These are phyloP conservation scores for Rubus parviflorus DNA, from an alignment of 306 rosid genomes.

Conservation along the genomic window DNA sequence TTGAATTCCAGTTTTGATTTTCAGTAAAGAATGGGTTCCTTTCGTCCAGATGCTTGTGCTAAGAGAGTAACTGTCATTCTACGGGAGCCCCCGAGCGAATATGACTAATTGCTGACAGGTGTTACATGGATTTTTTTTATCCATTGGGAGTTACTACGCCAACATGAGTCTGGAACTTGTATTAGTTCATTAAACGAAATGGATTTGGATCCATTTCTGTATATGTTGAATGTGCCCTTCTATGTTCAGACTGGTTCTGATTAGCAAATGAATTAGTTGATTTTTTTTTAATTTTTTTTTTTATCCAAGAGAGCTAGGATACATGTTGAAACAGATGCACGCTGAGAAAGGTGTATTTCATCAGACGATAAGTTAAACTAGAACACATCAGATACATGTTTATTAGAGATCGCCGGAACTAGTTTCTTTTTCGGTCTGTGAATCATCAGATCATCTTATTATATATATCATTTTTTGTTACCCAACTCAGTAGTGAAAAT, in stretches of 20 bases:
- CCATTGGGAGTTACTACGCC: conserved; percentile 24
- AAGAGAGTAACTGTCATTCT: conserved; percentile 15
- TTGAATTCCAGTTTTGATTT: conserved; percentile 70
- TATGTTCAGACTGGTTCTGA: not conserved
- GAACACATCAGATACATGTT: not conserved
- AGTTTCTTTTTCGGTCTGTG: not conserved
- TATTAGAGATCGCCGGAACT: not conserved
- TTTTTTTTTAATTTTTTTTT: not conserved
- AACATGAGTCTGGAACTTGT: conserved; percentile 22
- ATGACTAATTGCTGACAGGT: conserved; percentile 50
- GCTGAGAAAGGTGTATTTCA: not conserved
- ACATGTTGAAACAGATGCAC: not conserved
- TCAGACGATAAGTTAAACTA: not conserved
- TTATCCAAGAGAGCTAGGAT: not conserved
- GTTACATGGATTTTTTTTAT: conserved; percentile 17
- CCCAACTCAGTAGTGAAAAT: not conserved
- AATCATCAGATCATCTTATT: not conserved
- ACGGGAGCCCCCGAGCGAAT: conserved; percentile 34
- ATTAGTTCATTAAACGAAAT: conserved; percentile 32
- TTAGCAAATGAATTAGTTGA: conserved; percentile 5
- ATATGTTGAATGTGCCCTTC: conserved; percentile 12
- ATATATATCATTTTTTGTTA: not conserved
- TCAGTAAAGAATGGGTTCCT: not conserved
- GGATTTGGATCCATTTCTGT: conserved; percentile 23
- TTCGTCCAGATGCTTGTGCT: not conserved